Conservation (phyloP, 2,329 filamentous ascomycete genomes). For the Beauveria scarabaeidicola region DNA sequence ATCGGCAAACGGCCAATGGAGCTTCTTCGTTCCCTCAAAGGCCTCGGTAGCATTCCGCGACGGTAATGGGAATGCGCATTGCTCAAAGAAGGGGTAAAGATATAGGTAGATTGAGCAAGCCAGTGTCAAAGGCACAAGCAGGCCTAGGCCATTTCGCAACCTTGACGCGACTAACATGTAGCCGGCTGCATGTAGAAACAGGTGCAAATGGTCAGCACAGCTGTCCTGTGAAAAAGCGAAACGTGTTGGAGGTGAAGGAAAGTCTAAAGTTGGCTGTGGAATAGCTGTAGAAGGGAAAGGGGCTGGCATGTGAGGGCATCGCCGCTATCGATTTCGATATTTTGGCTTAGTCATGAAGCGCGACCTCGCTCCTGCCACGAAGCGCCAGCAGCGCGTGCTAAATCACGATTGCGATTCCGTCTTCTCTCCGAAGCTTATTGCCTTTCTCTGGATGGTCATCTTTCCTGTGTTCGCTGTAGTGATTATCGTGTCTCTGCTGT, state of each 20-base stretch:
- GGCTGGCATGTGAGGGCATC: conserved; percentile 12
- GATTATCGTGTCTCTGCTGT: background rate
- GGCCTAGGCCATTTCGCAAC: conserved; percentile 48
- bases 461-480: background rate
- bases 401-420: background rate
- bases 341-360: conserved; percentile 9
- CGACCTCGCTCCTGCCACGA: background rate
- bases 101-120: conserved; percentile 72
- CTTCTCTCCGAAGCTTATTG: background rate
- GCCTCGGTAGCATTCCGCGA: conserved; percentile 26
- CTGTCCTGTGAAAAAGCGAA: conserved; percentile 5
- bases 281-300: background rate
- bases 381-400: background rate
- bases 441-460: background rate
- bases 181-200: conserved; percentile 26
- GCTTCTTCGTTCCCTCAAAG: conserved; percentile 28
- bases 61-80: conserved; percentile 68
- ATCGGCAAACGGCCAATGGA: conserved; percentile 33
- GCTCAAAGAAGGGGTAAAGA: conserved; percentile 71
- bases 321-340: conserved; percentile 9
- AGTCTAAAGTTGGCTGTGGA: background rate
- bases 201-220: conserved; percentile 5
- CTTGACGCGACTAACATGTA: conserved; percentile 46
- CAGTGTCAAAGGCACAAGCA: conserved; percentile 54
- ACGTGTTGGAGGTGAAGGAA: background rate